These are phyloP conservation scores for Cyclotella choctawhatcheeana DNA, from an alignment of 108 stramenopile genomes.

Conservation along the genomic window DNA sequence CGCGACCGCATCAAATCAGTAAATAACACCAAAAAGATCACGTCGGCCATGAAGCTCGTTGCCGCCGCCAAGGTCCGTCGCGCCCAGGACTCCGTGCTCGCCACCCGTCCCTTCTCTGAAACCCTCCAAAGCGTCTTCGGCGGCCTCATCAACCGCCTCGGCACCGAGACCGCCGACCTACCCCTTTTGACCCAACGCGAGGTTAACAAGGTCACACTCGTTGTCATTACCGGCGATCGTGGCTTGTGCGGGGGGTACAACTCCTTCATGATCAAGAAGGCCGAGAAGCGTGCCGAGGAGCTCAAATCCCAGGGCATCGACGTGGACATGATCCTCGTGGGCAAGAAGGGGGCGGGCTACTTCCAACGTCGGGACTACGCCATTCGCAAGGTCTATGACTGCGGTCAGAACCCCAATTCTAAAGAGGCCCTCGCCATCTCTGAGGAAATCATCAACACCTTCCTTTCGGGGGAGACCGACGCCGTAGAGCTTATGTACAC, in stretches of 20 bases:
- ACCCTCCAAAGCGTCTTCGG: slow-evolving; percentile 95
- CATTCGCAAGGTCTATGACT: slow-evolving; percentile 81
- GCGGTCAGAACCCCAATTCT: slow-evolving; percentile 91
- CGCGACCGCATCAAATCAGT: slow-evolving; percentile 92
- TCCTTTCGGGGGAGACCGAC: slow-evolving; percentile 93
- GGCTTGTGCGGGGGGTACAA: slow-evolving; percentile 98
- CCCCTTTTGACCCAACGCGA: slow-evolving; percentile 95
- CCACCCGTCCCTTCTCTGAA: slow-evolving; percentile 96
- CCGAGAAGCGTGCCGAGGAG: slow-evolving; percentile 87
- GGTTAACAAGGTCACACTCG: slow-evolving; percentile 95
- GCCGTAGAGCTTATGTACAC: slow-evolving; percentile 96
- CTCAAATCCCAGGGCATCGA: slow-evolving; percentile 85
- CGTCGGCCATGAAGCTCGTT: slow-evolving; percentile 98
- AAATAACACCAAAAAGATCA: slow-evolving; percentile 93
- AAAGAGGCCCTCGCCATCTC: slow-evolving; percentile 92
- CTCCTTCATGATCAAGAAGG: slow-evolving; percentile 96
- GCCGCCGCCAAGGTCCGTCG: slow-evolving; percentile 97
- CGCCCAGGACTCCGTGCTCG: slow-evolving; percentile 95
- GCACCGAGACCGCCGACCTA: slow-evolving; percentile 87
- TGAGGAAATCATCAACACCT: slow-evolving; percentile 89
- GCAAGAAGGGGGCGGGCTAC: slow-evolving; percentile 92
- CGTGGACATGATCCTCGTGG: slow-evolving; percentile 86
- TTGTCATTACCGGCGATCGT: slow-evolving; percentile 92
- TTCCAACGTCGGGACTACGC: slow-evolving; percentile 83
- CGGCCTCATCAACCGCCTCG: slow-evolving; percentile 86